A percentile compares a stretch with the other conserved stretches of the same genome.
phyloP scores from a whole-genome alignment of 2,329 filamentous ascomycete species.

The Fusarium napiforme region DNA sequence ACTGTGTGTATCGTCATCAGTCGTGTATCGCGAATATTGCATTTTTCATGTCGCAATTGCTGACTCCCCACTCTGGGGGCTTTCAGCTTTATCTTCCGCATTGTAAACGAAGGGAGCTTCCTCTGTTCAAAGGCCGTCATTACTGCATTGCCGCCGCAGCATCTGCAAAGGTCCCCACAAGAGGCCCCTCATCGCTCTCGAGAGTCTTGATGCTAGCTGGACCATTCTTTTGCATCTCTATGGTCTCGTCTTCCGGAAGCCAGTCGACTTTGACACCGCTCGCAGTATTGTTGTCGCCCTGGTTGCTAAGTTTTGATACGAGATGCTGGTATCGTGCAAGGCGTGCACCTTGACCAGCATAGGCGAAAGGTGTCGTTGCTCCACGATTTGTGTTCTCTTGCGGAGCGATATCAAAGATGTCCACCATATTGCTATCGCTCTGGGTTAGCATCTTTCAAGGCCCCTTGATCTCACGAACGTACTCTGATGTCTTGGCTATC shows the following conservation, averaged over 20 bases:
- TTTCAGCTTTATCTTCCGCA: neutral
- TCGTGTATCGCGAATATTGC: slow-evolving; percentile 11
- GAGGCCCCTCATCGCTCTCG: slow-evolving; percentile 53
- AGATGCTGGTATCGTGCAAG: slow-evolving; percentile 70
- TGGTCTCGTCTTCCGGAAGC: slow-evolving; percentile 62
- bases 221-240: slow-evolving; percentile 56
- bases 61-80: neutral
- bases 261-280: slow-evolving; percentile 65
- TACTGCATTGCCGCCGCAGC: slow-evolving; percentile 64
- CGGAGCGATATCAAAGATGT: slow-evolving; percentile 73
- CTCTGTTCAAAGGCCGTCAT: neutral
- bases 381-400: slow-evolving; percentile 56
- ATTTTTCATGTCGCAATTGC: slow-evolving; percentile 12
- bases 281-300: slow-evolving; percentile 53
- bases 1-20: slow-evolving; percentile 9
- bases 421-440: slow-evolving; percentile 69
- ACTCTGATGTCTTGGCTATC: slow-evolving; percentile 73
- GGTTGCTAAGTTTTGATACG: slow-evolving; percentile 66
- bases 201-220: slow-evolving; percentile 49
- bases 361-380: slow-evolving; percentile 55
- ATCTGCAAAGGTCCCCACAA: slow-evolving; percentile 71
- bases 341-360: slow-evolving; percentile 66
- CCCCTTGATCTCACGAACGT: slow-evolving; percentile 41
- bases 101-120: neutral
- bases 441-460: slow-evolving; percentile 14